phyloP scores from a whole-genome alignment of 805 yeast genomes.

The Nakazawaea laoshanensis region DNA sequence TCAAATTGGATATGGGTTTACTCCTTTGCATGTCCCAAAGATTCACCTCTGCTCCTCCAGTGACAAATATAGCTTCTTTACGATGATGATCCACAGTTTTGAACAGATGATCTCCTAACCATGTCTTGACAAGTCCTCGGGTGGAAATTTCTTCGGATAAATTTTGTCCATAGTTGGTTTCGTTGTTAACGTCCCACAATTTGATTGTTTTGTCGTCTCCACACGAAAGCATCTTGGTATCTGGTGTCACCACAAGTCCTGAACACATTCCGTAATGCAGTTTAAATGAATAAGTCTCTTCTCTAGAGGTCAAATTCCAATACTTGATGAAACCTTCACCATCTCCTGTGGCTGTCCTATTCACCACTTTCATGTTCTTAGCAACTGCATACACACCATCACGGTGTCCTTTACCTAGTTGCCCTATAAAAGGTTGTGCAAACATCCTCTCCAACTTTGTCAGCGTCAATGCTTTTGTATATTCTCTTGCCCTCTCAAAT shows the following conservation, averaged over 20 bases:
- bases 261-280: conserved; percentile 89
- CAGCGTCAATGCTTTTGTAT: conserved; percentile 89
- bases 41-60: conserved; percentile 86
- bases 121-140: conserved; percentile 68
- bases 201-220: conserved; percentile 88
- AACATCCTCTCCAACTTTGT: conserved; percentile 94
- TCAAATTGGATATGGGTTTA: conserved; percentile 64
- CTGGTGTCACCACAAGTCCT: conserved; percentile 65
- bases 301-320: conserved; percentile 82
- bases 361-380: conserved; percentile 60
- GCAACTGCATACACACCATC: conserved; percentile 91
- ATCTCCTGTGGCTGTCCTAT: conserved; percentile 80
- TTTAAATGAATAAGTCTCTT: conserved; percentile 66
- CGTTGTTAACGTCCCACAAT: conserved; percentile 70
- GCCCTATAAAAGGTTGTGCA: conserved; percentile 96
- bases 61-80: conserved; percentile 64
- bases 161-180: conserved; percentile 16
- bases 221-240: conserved; percentile 62
- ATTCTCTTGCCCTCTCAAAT: conserved; percentile 94
- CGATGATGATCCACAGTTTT: conserved; percentile 83
- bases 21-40: conserved; percentile 88
- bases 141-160: conserved; percentile 18
- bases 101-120: conserved; percentile 75
- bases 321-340: conserved; percentile 94
- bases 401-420: conserved; percentile 87